Evolutionary conservation across 2,329 filamentous ascomycete species (phyloP), one percentile per base, ranked within the genome.

Genomic region (Aspergillus ochraceoroseus): DNA sequence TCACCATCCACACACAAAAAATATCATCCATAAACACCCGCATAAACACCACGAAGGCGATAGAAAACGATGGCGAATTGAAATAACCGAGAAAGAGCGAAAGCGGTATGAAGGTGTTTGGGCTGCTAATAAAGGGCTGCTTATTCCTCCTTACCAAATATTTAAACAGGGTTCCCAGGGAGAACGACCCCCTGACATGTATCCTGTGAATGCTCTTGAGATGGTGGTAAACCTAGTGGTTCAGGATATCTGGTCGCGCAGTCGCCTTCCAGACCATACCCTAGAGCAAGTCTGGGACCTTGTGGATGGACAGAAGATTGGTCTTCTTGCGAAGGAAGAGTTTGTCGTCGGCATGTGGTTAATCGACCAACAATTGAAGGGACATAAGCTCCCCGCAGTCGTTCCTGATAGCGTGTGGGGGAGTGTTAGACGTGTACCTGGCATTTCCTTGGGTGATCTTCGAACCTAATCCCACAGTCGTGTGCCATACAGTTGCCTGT

Each of bases 321-420:
- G 65, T 8, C 56, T 67, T 33, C 48, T 72, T 18, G 60, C 57
- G 12, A 56, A 63, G 39, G 68, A 71, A 34, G 69, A 72, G 53
- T 73, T 73, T 39, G 67, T 73, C 33, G 69, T 73, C 27, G 70
- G 70, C 15, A 64, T 72, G 57, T 73, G 70, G 70, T 53, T 73
- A 41, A 71, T 73, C 38, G 70, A 73, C 51, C 68, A 72, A 52
- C 59, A 63, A 43, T 47, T 73, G 30, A 69, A 66, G 47, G 70
- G 70, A 4, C 63, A 66, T 30, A 73, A 72, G 47, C 54, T 72
- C 26, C 70, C 70, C 2, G 51, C 55, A 7, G 64, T 61, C 37
- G 67, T 73, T 4, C 65, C 67, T 7, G 60, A 68, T 18, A 72
- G 67, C 46, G 64, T 73, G 7, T 73, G 70, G 70, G 61, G 60